Base-by-base conservation (phyloP, 2,329 filamentous ascomycete species). In the Alternaria angustiovoidea region DNA sequence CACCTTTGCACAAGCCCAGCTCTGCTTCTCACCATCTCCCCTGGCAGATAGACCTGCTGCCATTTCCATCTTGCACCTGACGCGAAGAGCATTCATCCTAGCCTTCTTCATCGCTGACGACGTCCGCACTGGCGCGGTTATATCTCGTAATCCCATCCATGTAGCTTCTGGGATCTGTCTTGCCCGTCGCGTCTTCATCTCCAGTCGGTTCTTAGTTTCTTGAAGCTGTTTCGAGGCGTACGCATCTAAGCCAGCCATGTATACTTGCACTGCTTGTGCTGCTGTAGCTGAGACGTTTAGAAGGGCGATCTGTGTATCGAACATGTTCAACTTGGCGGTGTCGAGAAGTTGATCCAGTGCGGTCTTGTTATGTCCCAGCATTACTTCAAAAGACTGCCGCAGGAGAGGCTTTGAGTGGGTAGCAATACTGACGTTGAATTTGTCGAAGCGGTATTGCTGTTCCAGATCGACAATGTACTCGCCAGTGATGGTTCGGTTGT, bases 381-480 rank as follows among this genome's bases (percentile, higher is more conserved):
- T 70, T 36, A 79, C 63, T n/a, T 74, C 62, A 51, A 78, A 75
- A 2, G 70, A 68, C 53, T 78, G 73, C 41, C 69, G 67, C n/a
- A 78, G 61, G 1, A 75, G 64, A n/a, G 77, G 76, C 60, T 76
- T 79, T n/a, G 74, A 73, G 53, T 72, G 69, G 24, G 75, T 75
- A 26, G 66, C 67, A 47, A 86, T 79, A 32, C 79, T 82, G 38
- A 87, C 78, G 59, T 85, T 82, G 62, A 87, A 76, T 22, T 75
- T 63, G 3, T 84, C 82, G 54, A 82, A 78, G 9, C 83, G 80
- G 67, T 86, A 81, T 58, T 82, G 80, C 43, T 80, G 78, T 51
- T 84, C 80, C 16, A 87, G 71, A 28, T 81, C 80, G 38, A 87
- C 74, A 14, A 82, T 80, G 63, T 86, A 86, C 7, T 85, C 82